Evolutionary conservation across 768 basidiomycete genomes (phyloP).

Genomic region (Fomitopsis pulvina): DNA sequence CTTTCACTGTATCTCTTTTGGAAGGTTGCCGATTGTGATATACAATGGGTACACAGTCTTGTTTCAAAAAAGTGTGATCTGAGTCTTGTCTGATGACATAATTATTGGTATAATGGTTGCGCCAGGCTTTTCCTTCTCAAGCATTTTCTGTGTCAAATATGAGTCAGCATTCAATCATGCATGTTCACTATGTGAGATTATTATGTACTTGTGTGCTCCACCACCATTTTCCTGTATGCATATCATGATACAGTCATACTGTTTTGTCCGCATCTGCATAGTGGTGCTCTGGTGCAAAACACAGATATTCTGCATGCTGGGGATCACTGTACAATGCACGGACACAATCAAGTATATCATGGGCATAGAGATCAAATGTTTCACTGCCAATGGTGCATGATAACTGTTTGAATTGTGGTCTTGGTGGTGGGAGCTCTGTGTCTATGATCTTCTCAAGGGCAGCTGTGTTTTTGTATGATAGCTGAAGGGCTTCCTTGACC

Average conservation of each 20-base stretch:
- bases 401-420: conserved; percentile 22
- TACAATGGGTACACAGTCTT: conserved; percentile 21
- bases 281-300: conserved; percentile 31
- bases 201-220: conserved; percentile 38
- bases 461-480: conserved; percentile 26
- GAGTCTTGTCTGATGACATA: conserved; percentile 19
- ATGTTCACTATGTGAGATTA: neutral
- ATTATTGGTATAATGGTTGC: conserved; percentile 18
- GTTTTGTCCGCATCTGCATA: conserved; percentile 24
- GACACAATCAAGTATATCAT: conserved; percentile 32
- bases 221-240: conserved; percentile 48
- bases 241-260: conserved; percentile 29
- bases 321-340: conserved; percentile 28
- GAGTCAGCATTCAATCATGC: neutral
- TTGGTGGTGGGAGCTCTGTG: conserved; percentile 17
- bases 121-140: conserved; percentile 13
- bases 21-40: conserved; percentile 22
- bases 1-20: conserved; percentile 19
- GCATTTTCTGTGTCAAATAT: conserved; percentile 1
- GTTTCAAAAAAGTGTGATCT: conserved; percentile 16
- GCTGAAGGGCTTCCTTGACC: conserved; percentile 19
- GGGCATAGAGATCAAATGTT: conserved; percentile 25
- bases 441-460: conserved; percentile 32
- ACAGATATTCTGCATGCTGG: conserved; percentile 24
- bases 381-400: conserved; percentile 26